A percentile compares a stretch with the other conserved stretches of the same genome.
These are phyloP conservation scores for Psilocybe cyanescens DNA, from an alignment of 768 basidiomycete genomes.

Conservation along the genomic window DNA sequence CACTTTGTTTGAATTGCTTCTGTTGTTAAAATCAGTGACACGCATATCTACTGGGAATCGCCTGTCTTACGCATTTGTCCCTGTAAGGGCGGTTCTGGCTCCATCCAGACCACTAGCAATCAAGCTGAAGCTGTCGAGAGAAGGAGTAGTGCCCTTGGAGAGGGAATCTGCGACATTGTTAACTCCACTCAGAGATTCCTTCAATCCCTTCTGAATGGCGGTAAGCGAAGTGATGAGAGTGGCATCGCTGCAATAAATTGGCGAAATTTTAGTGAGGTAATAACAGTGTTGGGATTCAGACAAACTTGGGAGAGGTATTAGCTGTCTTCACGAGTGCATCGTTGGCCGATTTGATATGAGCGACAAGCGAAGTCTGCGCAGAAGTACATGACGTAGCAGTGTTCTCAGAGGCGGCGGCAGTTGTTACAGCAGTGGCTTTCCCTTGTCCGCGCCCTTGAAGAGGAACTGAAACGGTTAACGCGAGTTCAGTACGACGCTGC, in stretches of 20 bases:
- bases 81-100: slow-evolving; percentile 10
- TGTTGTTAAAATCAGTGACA: neutral
- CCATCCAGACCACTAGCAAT: slow-evolving; percentile 9
- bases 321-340: neutral
- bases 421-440: neutral
- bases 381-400: neutral
- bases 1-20: neutral
- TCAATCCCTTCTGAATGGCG: slow-evolving; percentile 11
- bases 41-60: too few relatives aligned
- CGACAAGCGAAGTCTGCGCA: neutral
- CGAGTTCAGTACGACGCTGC: neutral
- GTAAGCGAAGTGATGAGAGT: slow-evolving; percentile 8
- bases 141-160: slow-evolving; percentile 4
- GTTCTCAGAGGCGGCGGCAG: neutral
- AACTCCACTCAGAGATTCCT: slow-evolving; percentile 9
- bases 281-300: neutral
- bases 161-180: slow-evolving; percentile 9
- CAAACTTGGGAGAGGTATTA: neutral
- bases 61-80: neutral
- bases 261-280: neutral
- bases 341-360: neutral
- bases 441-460: neutral
- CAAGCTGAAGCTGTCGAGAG: neutral
- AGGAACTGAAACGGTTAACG: neutral
- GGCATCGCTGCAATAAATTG: slow-evolving; percentile 1